phyloP scores from a whole-genome alignment of 768 basidiomycete genomes.

The Tephrocybe sp. region DNA sequence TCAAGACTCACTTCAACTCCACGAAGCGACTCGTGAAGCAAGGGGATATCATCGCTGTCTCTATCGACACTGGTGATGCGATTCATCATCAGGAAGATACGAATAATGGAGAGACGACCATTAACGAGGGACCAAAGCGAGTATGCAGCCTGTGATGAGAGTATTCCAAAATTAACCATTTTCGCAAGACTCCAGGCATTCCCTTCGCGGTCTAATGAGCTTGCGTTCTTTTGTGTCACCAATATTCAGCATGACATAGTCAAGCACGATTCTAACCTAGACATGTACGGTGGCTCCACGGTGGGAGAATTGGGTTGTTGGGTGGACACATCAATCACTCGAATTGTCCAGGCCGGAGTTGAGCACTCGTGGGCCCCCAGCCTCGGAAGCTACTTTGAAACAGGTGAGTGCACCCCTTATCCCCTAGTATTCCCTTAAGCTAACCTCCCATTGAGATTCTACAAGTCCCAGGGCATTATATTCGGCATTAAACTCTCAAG shows the following conservation, averaged over 20 bases:
- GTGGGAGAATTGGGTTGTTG: conserved; percentile 81
- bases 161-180: neutral
- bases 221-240: conserved; percentile 78
- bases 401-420: conserved; percentile 37
- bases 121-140: conserved; percentile 24
- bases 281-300: conserved; percentile 52
- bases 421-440: neutral
- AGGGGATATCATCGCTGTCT: conserved; percentile 70
- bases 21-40: conserved; percentile 59
- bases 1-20: conserved; percentile 62
- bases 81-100: conserved; percentile 16
- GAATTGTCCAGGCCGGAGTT: conserved; percentile 75
- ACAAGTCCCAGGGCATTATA: conserved; percentile 23
- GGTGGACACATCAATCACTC: conserved; percentile 71
- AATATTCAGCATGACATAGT: conserved; percentile 67
- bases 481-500: conserved; percentile 18
- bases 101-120: conserved; percentile 23
- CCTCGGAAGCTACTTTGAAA: conserved; percentile 42
- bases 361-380: conserved; percentile 65
- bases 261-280: conserved; percentile 30
- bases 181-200: conserved; percentile 6
- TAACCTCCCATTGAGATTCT: neutral
- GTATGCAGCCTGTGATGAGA: neutral
- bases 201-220: conserved; percentile 35
- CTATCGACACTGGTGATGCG: conserved; percentile 52